Conservation (phyloP, 495 filamentous ascomycete genomes). For the Durotheca rogersii region DNA sequence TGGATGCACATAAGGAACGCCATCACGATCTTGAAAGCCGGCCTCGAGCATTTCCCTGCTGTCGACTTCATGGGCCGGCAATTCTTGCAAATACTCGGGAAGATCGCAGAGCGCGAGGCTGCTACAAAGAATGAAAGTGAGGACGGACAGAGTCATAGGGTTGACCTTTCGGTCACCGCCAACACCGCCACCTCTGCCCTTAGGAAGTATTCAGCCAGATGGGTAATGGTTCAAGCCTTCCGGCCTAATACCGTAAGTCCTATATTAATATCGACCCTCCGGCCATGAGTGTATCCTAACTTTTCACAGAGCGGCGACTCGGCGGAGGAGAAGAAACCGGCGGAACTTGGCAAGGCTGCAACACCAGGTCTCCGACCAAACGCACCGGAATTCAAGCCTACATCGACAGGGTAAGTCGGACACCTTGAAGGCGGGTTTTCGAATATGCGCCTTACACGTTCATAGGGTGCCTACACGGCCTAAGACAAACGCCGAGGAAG, state of each 20-base stretch:
- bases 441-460: slow-evolving; percentile 30
- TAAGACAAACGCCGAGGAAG: slow-evolving; percentile 57
- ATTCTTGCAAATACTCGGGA: slow-evolving; percentile 67
- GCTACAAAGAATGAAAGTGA: slow-evolving; percentile 58
- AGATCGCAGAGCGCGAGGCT: slow-evolving; percentile 71
- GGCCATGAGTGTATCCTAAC: no score
- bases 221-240: slow-evolving; percentile 86
- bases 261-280: no score
- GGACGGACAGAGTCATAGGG: slow-evolving; percentile 64
- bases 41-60: slow-evolving; percentile 77
- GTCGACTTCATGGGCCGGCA: slow-evolving; percentile 83
- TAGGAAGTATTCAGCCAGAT: slow-evolving; percentile 72
- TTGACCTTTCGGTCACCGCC: slow-evolving; percentile 90
- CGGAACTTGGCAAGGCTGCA: slow-evolving; percentile 25
- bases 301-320: slow-evolving; percentile 40
- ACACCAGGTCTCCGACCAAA: slow-evolving; percentile 40
- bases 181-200: slow-evolving; percentile 80
- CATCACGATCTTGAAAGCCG: slow-evolving; percentile 81
- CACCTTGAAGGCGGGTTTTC: slow-evolving; percentile 2
- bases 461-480: slow-evolving; percentile 36
- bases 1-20: slow-evolving; percentile 99
- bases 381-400: slow-evolving; percentile 51
- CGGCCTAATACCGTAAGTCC: slow-evolving; percentile 50
- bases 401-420: slow-evolving; percentile 33
- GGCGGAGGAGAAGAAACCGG: slow-evolving; percentile 36